phyloP scores from a whole-genome alignment of 1,139 yeast species.

The Saccharomyces hybrid region DNA sequence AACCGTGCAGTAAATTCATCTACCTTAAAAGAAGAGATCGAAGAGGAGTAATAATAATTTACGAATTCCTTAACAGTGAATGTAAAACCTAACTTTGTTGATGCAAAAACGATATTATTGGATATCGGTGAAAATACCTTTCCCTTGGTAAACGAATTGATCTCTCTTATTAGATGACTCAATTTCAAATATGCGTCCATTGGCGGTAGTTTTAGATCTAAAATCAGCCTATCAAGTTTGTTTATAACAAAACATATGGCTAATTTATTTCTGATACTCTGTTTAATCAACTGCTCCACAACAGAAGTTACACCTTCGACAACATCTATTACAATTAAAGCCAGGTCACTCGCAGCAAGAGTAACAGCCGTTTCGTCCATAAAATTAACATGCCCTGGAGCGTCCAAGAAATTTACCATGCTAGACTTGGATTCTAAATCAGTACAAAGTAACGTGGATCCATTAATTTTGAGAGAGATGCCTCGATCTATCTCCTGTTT shows the following conservation, averaged over 20 bases:
- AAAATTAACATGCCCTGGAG: slow-evolving; percentile 90
- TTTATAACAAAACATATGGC: slow-evolving; percentile 61
- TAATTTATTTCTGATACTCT: slow-evolving; percentile 27
- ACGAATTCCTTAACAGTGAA: slow-evolving; percentile 67
- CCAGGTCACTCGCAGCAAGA: slow-evolving; percentile 55
- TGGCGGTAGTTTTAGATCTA: slow-evolving; percentile 73
- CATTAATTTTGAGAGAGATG: slow-evolving; percentile 54
- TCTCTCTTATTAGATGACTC: slow-evolving; percentile 48
- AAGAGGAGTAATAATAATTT: slow-evolving; percentile 37
- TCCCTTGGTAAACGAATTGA: slow-evolving; percentile 44
- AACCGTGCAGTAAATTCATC: slow-evolving; percentile 44
- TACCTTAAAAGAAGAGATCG: slow-evolving; percentile 31
- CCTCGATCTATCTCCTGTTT: slow-evolving; percentile 65
- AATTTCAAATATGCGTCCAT: slow-evolving; percentile 66
- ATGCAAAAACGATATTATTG: slow-evolving; percentile 68
- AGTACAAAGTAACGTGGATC: slow-evolving; percentile 55
- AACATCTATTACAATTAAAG: slow-evolving; percentile 66
- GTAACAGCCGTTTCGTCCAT: slow-evolving; percentile 62
- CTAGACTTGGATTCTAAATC: slow-evolving; percentile 49
- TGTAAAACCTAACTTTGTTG: slow-evolving; percentile 51
- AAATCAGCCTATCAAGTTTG: slow-evolving; percentile 71
- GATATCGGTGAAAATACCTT: slow-evolving; percentile 48
- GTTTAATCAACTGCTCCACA: slow-evolving; percentile 21
- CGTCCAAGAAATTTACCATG: slow-evolving; percentile 59
- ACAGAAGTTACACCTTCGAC: slow-evolving; percentile 64